A percentile compares a stretch with the other conserved stretches of the same genome.
These are phyloP conservation scores for Starmera quercuum DNA, from an alignment of 805 yeast species.

Conservation along the genomic window DNA sequence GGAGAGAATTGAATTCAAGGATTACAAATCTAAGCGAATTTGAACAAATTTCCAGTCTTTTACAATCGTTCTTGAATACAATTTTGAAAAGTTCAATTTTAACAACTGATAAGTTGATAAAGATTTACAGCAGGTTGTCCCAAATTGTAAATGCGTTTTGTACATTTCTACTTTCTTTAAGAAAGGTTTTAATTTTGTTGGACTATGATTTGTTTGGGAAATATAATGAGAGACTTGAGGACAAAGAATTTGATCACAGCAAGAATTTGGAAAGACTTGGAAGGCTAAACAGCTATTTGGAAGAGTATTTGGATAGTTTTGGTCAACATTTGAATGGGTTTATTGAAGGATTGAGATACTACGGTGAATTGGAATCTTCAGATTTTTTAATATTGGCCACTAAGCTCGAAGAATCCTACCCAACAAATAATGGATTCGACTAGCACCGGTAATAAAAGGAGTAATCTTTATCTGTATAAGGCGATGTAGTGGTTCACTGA, in stretches of 20 bases:
- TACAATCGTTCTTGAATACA: conserved; percentile 54
- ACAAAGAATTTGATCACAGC: conserved; percentile 29
- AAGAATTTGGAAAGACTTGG: conserved; percentile 32
- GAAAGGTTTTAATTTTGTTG: conserved; percentile 45
- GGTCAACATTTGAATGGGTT: conserved; percentile 37
- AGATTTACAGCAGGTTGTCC: conserved; percentile 36
- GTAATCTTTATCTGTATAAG: no score
- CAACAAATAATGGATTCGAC: conserved; percentile 5
- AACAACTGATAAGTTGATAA: conserved; percentile 48
- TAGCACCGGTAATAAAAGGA: no score
- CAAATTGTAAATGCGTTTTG: conserved; percentile 40
- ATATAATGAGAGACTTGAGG: conserved; percentile 29
- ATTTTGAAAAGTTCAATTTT: conserved; percentile 60
- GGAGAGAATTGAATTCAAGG: conserved; percentile 29
- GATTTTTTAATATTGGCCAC: conserved; percentile 35
- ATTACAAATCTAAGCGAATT: conserved; percentile 27
- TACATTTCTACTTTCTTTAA: conserved; percentile 41
- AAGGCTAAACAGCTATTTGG: conserved; percentile 33
- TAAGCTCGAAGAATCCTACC: conserved; percentile 28
- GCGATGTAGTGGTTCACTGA: no score
- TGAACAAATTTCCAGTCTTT: conserved; percentile 33
- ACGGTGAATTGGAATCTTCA: conserved; percentile 44
- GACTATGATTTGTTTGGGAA: conserved; percentile 34
- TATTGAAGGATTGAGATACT: conserved; percentile 34
- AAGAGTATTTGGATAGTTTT: conserved; percentile 36